Base-by-base conservation (phyloP, 805 yeast genomes). In the Wickerhamomyces rabaulensis region DNA sequence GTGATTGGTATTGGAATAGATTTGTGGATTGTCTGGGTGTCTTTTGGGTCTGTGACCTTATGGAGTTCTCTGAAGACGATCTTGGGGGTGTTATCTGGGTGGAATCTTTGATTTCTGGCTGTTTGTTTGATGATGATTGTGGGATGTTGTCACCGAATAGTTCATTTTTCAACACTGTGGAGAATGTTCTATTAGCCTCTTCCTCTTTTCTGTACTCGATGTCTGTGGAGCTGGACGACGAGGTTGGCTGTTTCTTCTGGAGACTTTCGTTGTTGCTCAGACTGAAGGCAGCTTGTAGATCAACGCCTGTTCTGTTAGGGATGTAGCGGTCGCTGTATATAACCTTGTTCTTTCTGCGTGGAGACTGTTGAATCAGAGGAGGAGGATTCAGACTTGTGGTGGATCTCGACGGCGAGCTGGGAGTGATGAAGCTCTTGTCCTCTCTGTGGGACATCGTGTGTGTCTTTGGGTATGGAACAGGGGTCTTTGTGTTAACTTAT, bases 61-160 rank as follows among this genome's bases (percentile, higher is more conserved):
- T 42, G 26, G 52, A 49, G 46, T 53, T 52, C 19, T 56, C 54
- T 2, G 55, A 48, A 6, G 61, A 52, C 9, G 68, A 60, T 36
- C 64, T 54, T n/a, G 74, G 65, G 3, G 66, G 65, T 15, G 65
- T 61, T 40, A 58, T 48, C 41, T 61, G 63, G n/a, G 65, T 57
- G n/a, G 61, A 53, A 21, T 66, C 69, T 3, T 62, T 60, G 7
- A 58, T 53, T 16, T 61, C 47, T 17, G 36, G 5, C 20, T n/a
- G 36, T 47, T 57, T 63, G 41, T 39, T 42, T 9, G 52, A 47
- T 3, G 50, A 17, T 3, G 55, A 40, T 27, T 54, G 73, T 6
- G 91, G 88, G 4, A 88, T 79, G 50, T 86, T 79, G 60, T 85
- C 94, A 15, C 97, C 98, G 70, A 94, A 94, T 31, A 94, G 68